Evolutionary conservation across 768 basidiomycete species (phyloP), one percentile per base, ranked within the genome.

Genomic region (Zangia roseola): DNA sequence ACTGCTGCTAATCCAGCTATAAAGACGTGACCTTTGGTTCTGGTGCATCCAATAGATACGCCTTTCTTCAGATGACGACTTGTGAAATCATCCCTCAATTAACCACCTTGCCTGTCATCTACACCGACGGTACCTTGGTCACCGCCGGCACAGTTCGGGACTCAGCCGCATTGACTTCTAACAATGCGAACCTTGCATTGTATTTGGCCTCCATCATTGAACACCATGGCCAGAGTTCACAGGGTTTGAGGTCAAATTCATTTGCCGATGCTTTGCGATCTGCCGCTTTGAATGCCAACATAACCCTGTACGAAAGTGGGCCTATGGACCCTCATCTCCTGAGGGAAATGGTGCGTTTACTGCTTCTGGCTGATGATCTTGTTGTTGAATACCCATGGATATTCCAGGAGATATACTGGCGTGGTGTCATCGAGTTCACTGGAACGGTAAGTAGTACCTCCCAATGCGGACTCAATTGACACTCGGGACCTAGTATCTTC

Each of bases 241-340:
- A 62, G 19, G 38, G 57, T 6, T 31, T 59, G 37, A 33, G 36
- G 6, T 28, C 49, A 2, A 62, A 62, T 14, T 10, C 52, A 0
- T 48, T 62, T 10, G 60, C 57, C 2, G 60, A 62, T 35, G 54
- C 54, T 16, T 17, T 62, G 12, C 57, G 53, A 30, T 47, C 60
- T 0, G 43, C 56, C 12, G 17, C 24, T 19, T 17, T 24, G 16
- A 12, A 33, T 24, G 17, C 14, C 23, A 13, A 34, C 19, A 30
- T 17, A 12, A 20, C 14, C 2, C 13, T 31, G 14, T 3, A 10
- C 13, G 14, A 10, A 10, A 31, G 30, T 31, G 30, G 30, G 6
- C 30, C 30, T 2, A 31, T 31, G 30, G 30, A 31, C 6, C 30
- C 30, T 6, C 12, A 31, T 31, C 14, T 31, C 30, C 14, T 31